Conservation (phyloP, 2,329 filamentous ascomycete genomes). For the Metarhizium album region DNA sequence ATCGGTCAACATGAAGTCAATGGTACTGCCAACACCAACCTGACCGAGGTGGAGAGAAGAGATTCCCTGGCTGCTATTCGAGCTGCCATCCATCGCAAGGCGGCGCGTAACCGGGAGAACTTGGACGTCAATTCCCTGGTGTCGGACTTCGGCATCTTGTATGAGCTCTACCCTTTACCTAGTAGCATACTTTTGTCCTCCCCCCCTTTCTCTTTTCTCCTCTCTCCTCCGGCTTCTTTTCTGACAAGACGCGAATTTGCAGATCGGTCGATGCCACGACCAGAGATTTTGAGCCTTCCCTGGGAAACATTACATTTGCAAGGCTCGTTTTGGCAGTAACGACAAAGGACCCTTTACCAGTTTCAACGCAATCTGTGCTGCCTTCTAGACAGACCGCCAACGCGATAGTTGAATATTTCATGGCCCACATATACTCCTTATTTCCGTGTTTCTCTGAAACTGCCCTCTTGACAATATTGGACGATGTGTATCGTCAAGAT, state of each 20-base stretch:
- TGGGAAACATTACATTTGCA: conserved; percentile 85
- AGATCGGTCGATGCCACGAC: conserved; percentile 92
- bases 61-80: conserved; percentile 52
- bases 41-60: conserved; percentile 43
- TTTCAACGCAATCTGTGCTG: conserved; percentile 48
- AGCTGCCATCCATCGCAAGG: conserved; percentile 54
- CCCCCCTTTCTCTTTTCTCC: background rate
- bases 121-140: conserved; percentile 85
- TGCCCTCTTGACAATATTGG: conserved; percentile 63
- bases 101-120: conserved; percentile 58
- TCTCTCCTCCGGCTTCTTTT: background rate
- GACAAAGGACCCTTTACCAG: conserved; percentile 60
- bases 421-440: conserved; percentile 69
- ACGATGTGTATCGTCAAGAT: conserved; percentile 68
- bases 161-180: conserved; percentile 18
- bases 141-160: conserved; percentile 89
- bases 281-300: conserved; percentile 82
- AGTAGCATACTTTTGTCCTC: background rate
- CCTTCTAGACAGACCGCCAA: conserved; percentile 60
- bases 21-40: conserved; percentile 8
- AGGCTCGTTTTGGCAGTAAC: conserved; percentile 78
- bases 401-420: conserved; percentile 68
- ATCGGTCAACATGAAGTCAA: conserved; percentile 55
- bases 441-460: conserved; percentile 79
- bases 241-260: conserved; percentile 2